A percentile compares a stretch with the other conserved stretches of the same genome.
These are phyloP conservation scores for Aspergillus proliferans DNA, from an alignment of 2,329 filamentous ascomycete genomes.

Conservation along the genomic window DNA sequence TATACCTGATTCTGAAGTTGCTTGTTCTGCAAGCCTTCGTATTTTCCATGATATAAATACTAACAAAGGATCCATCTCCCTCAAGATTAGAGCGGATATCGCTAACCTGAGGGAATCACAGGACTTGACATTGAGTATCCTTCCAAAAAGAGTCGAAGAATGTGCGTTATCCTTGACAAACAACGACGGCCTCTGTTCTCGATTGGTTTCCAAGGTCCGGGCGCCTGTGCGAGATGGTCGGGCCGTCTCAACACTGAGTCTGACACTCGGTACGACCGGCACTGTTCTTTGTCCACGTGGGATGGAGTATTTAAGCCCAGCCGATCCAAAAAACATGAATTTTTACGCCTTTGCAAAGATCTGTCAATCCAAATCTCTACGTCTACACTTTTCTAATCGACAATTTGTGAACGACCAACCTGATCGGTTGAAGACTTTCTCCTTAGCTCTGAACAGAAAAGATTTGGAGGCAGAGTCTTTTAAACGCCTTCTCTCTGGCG, in stretches of 20 bases:
- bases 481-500: no score
- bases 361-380: slow-evolving; percentile 11
- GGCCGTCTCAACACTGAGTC: no score
- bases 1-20: slow-evolving; percentile 6
- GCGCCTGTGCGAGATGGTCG: no score
- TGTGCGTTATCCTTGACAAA: slow-evolving; percentile 10
- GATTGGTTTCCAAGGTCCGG: slow-evolving; percentile 1
- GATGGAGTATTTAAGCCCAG: no score
- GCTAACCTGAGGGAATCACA: slow-evolving; percentile 12
- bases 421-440: slow-evolving; percentile 9
- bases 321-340: background rate
- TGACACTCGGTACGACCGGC: no score
- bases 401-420: slow-evolving; percentile 12
- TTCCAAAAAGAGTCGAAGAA: slow-evolving; percentile 9
- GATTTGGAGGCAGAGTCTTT: no score
- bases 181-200: slow-evolving; percentile 10
- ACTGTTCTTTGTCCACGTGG: no score
- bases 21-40: slow-evolving; percentile 12
- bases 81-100: slow-evolving; percentile 11
- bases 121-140: slow-evolving; percentile 12
- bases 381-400: slow-evolving; percentile 12
- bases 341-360: slow-evolving; percentile 13
- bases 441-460: slow-evolving; percentile 1
- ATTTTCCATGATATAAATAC: slow-evolving; percentile 11
- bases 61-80: slow-evolving; percentile 14